These are phyloP conservation scores for Fusarium sororula DNA, from an alignment of 2,329 filamentous ascomycete species.

Conservation along the genomic window DNA sequence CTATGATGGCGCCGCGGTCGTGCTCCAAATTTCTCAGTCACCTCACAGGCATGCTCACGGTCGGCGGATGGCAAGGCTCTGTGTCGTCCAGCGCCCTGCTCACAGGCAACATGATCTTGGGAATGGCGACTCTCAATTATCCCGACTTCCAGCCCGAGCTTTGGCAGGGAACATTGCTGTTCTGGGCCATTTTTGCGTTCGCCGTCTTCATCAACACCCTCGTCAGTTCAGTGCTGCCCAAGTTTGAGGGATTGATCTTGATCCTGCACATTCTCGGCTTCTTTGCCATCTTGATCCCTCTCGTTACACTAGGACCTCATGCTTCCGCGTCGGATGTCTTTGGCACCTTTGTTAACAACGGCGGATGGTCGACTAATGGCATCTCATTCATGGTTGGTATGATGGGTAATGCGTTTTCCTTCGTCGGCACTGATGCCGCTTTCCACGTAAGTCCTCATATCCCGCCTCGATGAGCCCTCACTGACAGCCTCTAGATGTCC, in stretches of 20 bases:
- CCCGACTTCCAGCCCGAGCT: constrained; percentile 49
- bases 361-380: constrained; percentile 54
- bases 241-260: constrained; percentile 60
- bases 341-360: constrained; percentile 53
- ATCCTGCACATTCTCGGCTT: constrained; percentile 56
- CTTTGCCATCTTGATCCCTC: constrained; percentile 46
- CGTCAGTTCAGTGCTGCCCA: constrained; percentile 55
- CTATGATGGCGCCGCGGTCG: constrained; percentile 57
- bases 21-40: constrained; percentile 65
- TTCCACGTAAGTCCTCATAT: constrained; percentile 37
- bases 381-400: constrained; percentile 58
- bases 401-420: constrained; percentile 52
- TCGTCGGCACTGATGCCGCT: constrained; percentile 45
- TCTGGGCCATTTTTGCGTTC: constrained; percentile 57
- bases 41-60: constrained; percentile 57
- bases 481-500: constrained; percentile 46
- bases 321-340: constrained; percentile 52
- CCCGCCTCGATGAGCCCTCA: neutral
- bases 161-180: constrained; percentile 61
- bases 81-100: constrained; percentile 51
- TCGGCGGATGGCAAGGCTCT: constrained; percentile 57
- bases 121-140: constrained; percentile 43
- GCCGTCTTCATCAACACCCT: constrained; percentile 61
- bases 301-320: constrained; percentile 46
- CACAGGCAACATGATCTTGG: constrained; percentile 56